Percentiles rank a stretch among this genome's conserved stretches.
Conservation (phyloP, 2,329 filamentous ascomycete species). For the Exophiala phaeomuriformis region DNA sequence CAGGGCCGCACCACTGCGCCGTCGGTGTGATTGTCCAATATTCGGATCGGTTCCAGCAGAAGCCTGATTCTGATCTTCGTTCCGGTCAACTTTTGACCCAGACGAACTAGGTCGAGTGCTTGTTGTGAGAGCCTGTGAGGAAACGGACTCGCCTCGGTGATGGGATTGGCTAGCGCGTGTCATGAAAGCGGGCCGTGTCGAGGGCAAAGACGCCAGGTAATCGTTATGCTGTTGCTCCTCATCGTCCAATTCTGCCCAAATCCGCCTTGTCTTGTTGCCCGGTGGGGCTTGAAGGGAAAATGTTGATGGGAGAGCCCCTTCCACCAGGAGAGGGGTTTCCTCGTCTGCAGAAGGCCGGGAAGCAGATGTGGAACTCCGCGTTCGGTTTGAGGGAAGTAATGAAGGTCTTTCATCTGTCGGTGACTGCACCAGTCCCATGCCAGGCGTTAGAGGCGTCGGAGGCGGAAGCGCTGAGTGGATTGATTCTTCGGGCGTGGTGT, state of each 20-base stretch:
- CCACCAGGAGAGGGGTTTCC: constrained; percentile 29
- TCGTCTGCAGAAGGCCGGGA: constrained; percentile 27
- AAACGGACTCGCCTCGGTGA: constrained; percentile 18
- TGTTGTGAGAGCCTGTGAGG: constrained; percentile 19
- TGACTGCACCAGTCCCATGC: constrained; percentile 61
- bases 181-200: constrained; percentile 22
- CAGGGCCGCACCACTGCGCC: constrained; percentile 13
- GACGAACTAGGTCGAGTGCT: constrained; percentile 11
- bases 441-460: constrained; percentile 65
- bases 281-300: constrained; percentile 33
- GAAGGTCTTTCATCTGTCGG: constrained; percentile 38
- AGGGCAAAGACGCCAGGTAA: constrained; percentile 33
- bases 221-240: constrained; percentile 42
- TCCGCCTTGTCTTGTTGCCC: constrained; percentile 56
- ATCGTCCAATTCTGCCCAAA: constrained; percentile 84
- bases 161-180: constrained; percentile 11
- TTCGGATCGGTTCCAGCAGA: not conserved
- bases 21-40: not conserved
- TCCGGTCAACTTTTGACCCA: not conserved
- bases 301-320: constrained; percentile 25
- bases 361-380: constrained; percentile 25
- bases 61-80: not conserved
- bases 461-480: constrained; percentile 45
- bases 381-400: constrained; percentile 30
- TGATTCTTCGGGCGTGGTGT: constrained; percentile 40